phyloP scores from a whole-genome alignment of 345 rosid species.

The Pistacia atlantica region DNA sequence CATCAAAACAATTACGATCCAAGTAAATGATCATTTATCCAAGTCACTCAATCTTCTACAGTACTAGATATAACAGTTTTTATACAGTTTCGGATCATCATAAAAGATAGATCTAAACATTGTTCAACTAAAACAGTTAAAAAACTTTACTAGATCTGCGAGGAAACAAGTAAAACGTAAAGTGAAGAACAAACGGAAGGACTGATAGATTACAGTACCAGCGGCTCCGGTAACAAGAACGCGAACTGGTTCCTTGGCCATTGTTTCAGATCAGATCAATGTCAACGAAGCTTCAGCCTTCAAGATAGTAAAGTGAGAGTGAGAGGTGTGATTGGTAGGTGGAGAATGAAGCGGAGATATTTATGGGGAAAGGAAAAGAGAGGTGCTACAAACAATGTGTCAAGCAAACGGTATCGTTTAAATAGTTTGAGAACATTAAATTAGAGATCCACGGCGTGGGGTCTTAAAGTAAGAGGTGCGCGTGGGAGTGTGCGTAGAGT shows the following conservation, averaged over 20 bases:
- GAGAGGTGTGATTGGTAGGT: background rate
- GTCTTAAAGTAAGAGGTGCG: background rate
- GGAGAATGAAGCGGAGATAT: background rate
- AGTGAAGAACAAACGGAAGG: background rate
- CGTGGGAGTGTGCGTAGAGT: background rate
- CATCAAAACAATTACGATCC: background rate
- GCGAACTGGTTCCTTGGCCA: slow-evolving; percentile 95
- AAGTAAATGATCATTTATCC: background rate
- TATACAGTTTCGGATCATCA: background rate
- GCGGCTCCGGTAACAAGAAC: slow-evolving; percentile 99
- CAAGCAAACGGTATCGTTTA: background rate
- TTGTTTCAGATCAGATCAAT: slow-evolving; percentile 33
- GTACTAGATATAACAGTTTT: background rate
- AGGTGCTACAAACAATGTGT: background rate
- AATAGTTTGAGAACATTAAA: no score
- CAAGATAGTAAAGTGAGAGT: background rate
- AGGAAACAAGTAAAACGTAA: background rate
- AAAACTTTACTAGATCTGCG: slow-evolving; percentile 14
- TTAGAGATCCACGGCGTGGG: background rate
- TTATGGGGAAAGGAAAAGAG: background rate
- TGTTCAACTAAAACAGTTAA: background rate
- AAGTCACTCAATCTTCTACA: background rate
- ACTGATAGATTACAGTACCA: slow-evolving; percentile 45
- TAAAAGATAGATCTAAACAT: slow-evolving; percentile 9
- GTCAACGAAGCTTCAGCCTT: background rate